Conservation (phyloP, 306 rosid species). For the Cicer yamashitae region DNA sequence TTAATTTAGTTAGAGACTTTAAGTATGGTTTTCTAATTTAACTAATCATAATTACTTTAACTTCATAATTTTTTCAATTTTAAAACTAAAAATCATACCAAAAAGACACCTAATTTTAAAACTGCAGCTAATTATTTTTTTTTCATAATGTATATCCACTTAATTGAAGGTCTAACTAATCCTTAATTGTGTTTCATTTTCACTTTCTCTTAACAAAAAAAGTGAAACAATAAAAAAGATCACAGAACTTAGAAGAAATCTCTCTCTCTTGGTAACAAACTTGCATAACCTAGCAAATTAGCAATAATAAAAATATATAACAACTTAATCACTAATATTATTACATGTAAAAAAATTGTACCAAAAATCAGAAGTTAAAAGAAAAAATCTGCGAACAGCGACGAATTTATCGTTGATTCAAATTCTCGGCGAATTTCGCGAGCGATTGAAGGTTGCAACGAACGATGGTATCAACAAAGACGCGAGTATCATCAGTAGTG, state of each 20-base stretch:
- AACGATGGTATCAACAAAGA: constrained; percentile 83
- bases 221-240: constrained; percentile 6
- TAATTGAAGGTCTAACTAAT: not conserved
- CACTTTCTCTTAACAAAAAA: not conserved
- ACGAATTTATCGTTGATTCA: constrained; percentile 36
- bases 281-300: not conserved
- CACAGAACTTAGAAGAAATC: not conserved
- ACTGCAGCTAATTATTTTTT: too few relatives aligned
- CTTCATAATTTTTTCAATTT: too few relatives aligned
- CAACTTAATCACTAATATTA: constrained; percentile 15
- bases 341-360: constrained; percentile 25
- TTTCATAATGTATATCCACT: too few relatives aligned
- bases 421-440: constrained; percentile 74
- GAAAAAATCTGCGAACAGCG: not conserved
- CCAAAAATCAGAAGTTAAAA: not conserved
- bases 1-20: too few relatives aligned
- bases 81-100: too few relatives aligned
- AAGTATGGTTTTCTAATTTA: too few relatives aligned
- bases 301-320: constrained; percentile 7
- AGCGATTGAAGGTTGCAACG: constrained; percentile 94
- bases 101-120: too few relatives aligned
- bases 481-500: constrained; percentile 82
- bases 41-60: too few relatives aligned
- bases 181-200: constrained; percentile 34
- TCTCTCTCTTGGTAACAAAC: not conserved